A percentile compares a stretch with the other conserved stretches of the same genome.
Conservation (phyloP, 2,329 filamentous ascomycete genomes). For the Cladophialophora bantiana region DNA sequence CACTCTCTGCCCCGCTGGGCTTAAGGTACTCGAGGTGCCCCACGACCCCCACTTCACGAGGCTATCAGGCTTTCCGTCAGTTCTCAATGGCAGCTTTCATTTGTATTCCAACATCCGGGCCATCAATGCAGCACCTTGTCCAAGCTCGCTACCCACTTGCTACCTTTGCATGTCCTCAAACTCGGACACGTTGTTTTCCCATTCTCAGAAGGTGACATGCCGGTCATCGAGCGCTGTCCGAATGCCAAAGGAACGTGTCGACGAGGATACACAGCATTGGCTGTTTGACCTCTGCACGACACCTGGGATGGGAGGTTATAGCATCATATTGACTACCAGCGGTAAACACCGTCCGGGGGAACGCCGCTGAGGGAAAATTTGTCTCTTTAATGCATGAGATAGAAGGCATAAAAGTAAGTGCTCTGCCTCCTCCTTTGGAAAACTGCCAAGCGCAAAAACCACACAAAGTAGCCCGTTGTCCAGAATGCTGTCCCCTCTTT, state of each 20-base stretch:
- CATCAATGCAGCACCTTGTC: not conserved
- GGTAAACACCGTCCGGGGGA: not conserved
- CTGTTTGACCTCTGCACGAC: not conserved
- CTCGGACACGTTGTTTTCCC: not conserved
- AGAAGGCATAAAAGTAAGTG: not conserved
- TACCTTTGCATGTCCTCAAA: not conserved
- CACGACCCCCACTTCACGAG: not conserved
- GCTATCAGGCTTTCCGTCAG: not conserved
- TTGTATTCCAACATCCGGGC: constrained; percentile 2
- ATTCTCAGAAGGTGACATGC: constrained; percentile 19
- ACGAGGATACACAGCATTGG: constrained; percentile 8
- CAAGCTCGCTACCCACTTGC: not conserved
- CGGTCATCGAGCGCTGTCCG: not conserved
- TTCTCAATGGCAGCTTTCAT: not conserved
- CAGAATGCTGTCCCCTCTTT: constrained; percentile 23
- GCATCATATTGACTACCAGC: not conserved
- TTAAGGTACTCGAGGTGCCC: not conserved
- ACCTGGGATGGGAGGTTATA: not conserved
- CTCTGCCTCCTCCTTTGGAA: not conserved
- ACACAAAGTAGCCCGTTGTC: not conserved
- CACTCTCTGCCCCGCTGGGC: not conserved
- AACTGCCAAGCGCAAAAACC: not conserved
- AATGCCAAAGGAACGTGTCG: constrained; percentile 5
- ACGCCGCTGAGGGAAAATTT: not conserved
- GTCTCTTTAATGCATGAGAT: not conserved